Conservation (phyloP, 2,329 filamentous ascomycete genomes). For the Aspergillus udagawae region DNA sequence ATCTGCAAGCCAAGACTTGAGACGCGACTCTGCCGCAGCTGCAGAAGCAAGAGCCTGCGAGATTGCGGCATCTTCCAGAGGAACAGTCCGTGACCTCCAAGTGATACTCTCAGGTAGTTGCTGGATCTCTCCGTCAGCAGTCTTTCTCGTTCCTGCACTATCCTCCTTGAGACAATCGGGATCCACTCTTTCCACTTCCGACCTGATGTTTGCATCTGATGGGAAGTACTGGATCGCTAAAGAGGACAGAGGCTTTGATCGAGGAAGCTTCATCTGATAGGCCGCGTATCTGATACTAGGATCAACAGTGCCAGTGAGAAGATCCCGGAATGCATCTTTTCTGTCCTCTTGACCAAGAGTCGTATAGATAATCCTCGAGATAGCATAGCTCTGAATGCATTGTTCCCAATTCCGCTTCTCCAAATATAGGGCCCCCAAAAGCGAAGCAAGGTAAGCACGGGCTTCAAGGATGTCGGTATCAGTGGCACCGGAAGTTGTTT, state of each 20-base stretch:
- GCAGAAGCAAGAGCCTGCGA: conserved; percentile 76
- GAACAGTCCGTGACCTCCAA: conserved; percentile 82
- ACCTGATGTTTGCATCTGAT: conserved; percentile 55
- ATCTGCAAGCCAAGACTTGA: conserved; percentile 47
- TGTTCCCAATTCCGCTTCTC: conserved; percentile 83
- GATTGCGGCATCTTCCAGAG: conserved; percentile 89
- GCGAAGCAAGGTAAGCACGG: conserved; percentile 72
- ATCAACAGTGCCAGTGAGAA: conserved; percentile 81
- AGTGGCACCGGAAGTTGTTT: conserved; percentile 60
- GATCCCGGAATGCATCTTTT: conserved; percentile 78
- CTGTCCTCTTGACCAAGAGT: conserved; percentile 62
- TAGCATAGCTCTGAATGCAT: conserved; percentile 71
- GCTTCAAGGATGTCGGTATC: conserved; percentile 76
- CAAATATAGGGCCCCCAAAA: conserved; percentile 74
- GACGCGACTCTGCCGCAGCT: conserved; percentile 49
- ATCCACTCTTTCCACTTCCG: conserved; percentile 67
- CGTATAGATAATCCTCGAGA: conserved; percentile 77
- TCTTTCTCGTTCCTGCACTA: conserved; percentile 46
- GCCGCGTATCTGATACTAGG: conserved; percentile 92
- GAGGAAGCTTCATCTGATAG: conserved; percentile 83
- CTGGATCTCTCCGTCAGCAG: conserved; percentile 39
- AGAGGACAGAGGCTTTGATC: conserved; percentile 74
- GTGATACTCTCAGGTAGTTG: conserved; percentile 68
- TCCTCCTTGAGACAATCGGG: conserved; percentile 62
- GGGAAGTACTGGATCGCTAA: conserved; percentile 80